Evolutionary conservation across 192 early-diverging fungal species (phyloP).

Genomic region (Irineochytrium annulatum): DNA sequence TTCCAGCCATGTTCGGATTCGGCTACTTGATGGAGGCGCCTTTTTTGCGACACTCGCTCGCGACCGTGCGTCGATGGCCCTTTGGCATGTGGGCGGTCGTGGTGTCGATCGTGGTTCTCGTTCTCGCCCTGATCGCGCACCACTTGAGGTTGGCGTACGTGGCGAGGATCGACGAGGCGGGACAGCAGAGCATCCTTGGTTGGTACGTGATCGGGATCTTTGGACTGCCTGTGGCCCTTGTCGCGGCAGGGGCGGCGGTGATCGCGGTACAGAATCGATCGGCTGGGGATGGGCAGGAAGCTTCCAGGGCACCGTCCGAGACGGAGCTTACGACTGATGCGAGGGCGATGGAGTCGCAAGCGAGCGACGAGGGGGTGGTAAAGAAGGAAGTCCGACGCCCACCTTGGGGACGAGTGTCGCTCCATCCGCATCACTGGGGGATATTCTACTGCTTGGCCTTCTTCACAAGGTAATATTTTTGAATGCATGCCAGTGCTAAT

Average conservation of each 20-base stretch:
- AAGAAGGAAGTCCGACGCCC: neutral
- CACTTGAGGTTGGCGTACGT: conserved; percentile 5
- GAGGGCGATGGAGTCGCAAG: too few relatives aligned
- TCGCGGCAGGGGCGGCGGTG: neutral
- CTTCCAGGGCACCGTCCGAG: too few relatives aligned
- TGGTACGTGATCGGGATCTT: conserved; percentile 10
- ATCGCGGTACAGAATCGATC: neutral
- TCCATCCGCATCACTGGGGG: conserved; percentile 82
- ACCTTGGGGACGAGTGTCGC: conserved; percentile 1
- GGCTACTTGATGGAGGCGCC: conserved; percentile 1
- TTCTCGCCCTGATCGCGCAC: neutral
- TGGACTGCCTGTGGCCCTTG: neutral
- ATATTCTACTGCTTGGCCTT: conserved; percentile 77
- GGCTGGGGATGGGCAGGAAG: too few relatives aligned
- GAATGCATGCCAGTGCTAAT: too few relatives aligned
- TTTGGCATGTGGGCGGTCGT: neutral
- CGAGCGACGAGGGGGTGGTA: neutral
- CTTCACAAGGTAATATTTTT: conserved; percentile 73
- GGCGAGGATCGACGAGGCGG: neutral
- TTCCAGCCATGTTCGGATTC: neutral
- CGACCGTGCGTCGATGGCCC: conserved; percentile 1
- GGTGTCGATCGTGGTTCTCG: neutral
- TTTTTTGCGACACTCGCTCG: conserved; percentile 6
- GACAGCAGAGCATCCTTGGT: too few relatives aligned
- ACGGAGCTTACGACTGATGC: too few relatives aligned